Base-by-base conservation (phyloP, 495 filamentous ascomycete species). In the Annulohypoxylon bovei region DNA sequence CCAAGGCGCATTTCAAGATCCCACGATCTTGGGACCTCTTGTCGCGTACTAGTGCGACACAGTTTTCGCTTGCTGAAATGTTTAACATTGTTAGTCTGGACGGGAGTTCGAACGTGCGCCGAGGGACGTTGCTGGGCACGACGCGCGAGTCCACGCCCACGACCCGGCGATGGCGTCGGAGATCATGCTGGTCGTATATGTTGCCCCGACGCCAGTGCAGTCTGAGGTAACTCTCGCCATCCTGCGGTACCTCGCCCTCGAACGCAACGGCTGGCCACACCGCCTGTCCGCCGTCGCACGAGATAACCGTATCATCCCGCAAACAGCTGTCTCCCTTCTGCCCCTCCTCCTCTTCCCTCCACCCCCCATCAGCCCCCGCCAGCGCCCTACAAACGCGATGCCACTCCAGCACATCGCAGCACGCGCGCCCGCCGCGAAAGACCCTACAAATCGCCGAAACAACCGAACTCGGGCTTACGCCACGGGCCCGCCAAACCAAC, bases 401-500 rank as follows among this genome's bases (percentile, higher is more conserved):
- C 67, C 67, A 65, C 25, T 70, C 67, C 39, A 20, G 20, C 1
- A 56, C 61, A 23, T 70, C 67, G 25, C 62, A 65, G 37, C 67
- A 65, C 6, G 28, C 61, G 22, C 53, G 14, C 23, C 55, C 8
- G 1, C 7, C 14, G 1, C 32, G 5, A 5, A 60, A 42, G 1
- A 56, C 14, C 2, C 28, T 37, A 7, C 4, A 53, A 6, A 65
- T 62, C 2, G 62, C 67, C 39, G 61, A 55, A 22, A 70, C 57
- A 14, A 70, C 55, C 33, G 62, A 65, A 47, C 62, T 65, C 16
- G 55, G 67, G 6, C 8, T 25, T 1, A 47, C 14, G 4, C 25
- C 27, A 14, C 12, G 4, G 1, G 4, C 12, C 35, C 37, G 8
- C 66, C 66, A 69, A 7, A 63, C 25, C n/a, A 69, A 52, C 30